Base-by-base conservation (phyloP, 1,284 basidiomycete genomes). In the Papiliotrema laurentii region DNA sequence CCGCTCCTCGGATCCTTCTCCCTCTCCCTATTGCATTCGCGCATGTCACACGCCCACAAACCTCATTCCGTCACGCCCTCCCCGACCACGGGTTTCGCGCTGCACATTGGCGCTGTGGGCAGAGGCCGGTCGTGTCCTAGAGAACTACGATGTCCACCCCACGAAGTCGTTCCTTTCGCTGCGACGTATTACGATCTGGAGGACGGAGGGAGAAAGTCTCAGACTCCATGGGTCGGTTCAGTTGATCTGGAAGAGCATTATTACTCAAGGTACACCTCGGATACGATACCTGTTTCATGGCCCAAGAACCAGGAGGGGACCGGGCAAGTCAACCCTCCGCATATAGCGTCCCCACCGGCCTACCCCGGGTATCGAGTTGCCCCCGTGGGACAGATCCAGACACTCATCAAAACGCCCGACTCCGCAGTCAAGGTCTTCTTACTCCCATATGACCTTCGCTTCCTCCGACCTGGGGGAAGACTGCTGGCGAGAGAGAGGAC, bases 331-430 rank as follows among this genome's bases (percentile, higher is more conserved):
- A 35, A 21, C 18, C n/a, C n/a, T n/a, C n/a, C n/a, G n/a, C n/a
- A n/a, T n/a, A 40, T 21, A 27, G 18, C 43, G 0, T 39, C 53
- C n/a, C 68, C 68, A 5, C 74, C 74, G 0, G 47, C 53, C 0
- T 76, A 76, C 50, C 78, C 78, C 0, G 78, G 78, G 14, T 80
- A 78, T 53, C 64, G 70, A 26, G 67, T 80, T 5, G 75, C 77
- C 0, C 67, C 67, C 0, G 60, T 72, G 22, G 78, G 78, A n/a
- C 77, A 78, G 52, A 58, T 80, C 7, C 78, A 79, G 60, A 64
- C 79, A 9, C 65, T 80, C 24, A 64, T 80, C 63, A 77, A 76
- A 60, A 76, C 75, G 24, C 62, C 74, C 2, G 63, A 67, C 24
- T 60, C 67, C 22, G 71, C 77, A 0, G 60, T 77, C 58, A 78